Evolutionary conservation across 495 filamentous ascomycete species (phyloP), one percentile per base, ranked within the genome.

Genomic region (Cercophora newfieldiana): DNA sequence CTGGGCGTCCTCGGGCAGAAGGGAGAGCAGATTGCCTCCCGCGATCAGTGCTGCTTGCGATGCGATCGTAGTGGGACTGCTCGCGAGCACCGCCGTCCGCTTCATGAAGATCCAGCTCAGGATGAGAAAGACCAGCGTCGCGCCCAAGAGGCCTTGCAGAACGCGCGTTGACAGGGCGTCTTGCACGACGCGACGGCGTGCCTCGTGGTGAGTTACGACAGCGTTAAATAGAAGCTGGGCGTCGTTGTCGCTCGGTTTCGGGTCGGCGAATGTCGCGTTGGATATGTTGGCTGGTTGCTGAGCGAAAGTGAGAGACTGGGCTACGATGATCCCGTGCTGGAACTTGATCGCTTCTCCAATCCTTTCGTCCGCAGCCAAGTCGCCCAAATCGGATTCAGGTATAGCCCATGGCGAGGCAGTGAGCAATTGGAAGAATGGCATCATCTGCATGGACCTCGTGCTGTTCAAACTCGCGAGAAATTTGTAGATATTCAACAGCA

Each of bases 241-340:
- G 7, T 66, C 61, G 16, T 61, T 61, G 3, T 51, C 25, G 8
- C 29, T 47, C 0, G 28, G 50, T 49, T 7, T 4, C 0, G 55
- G 55, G 14, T 44, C 25, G 18, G 31, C 22, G 2, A 65, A 53
- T 2, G 59, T 65, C n/a, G 63, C 37, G 51, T 66, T 70, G 18
- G 65, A 56, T 0, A 19, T 19, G 49, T 70, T 66, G 24, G 70
- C 63, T 4, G 68, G 64, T 1, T 47, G 7, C 3, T 29, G 48
- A 28, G 51, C 21, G 18, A 18, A 4, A 3, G 30, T 28, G 22
- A 60, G 29, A 21, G 18, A n/a, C 65, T 73, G 71, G 6, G 69
- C 71, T 3, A 51, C 59, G 25, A 71, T 69, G 65, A 73, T 59
- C 44, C 60, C 63, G 53, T 69, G 64, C 14, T 71, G 71, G 56